Base-by-base conservation (phyloP, 1,139 yeast species). In the Insectozyma bohioensis region DNA sequence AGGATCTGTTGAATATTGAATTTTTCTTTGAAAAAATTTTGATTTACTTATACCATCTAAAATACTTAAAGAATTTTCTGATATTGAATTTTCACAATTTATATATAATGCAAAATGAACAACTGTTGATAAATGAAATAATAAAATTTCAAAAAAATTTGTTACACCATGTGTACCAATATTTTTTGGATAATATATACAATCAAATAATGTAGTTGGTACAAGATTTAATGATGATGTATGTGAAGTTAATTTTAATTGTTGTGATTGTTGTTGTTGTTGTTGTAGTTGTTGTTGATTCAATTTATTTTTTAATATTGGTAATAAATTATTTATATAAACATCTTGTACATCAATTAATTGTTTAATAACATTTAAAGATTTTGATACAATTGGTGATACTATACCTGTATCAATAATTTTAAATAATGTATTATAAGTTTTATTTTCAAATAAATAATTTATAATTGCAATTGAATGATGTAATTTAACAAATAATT, bases 21-120 rank as follows among this genome's bases (percentile, higher is more conserved):
- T 52, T 14, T 31, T 33, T 11, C 55, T 48, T 3, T 66, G 58
- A 46, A 82, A 82, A 33, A 67, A 71, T 10, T 72, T 56, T 0
- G 83, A 71, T 5, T 54, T 44, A 0, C 85, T 64, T 12, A 85
- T 56, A 31, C 63, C 60, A n/a, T 59, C 52, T 37, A 90, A 61
- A 9, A 87, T 62, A 6, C 63, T 52, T 12, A 88, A 53, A 0
- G 95, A 65, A 6, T 62, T 52, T 2, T 62, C 53, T 0, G 92
- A 81, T 15, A 86, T 59, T 5, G 59, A 46, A 39, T 77, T 66
- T 9, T 67, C 51, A 4, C 80, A 64, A 1, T 94, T 87, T 38
- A 83, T 77, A 48, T 84, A 85, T 15, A 86, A 60, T 0, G 83
- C 85, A 35, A 87, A 55, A 43, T 83, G 83, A 0, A 85, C 85